phyloP scores from a whole-genome alignment of 805 yeast species.

The Candida hispaniensis region DNA sequence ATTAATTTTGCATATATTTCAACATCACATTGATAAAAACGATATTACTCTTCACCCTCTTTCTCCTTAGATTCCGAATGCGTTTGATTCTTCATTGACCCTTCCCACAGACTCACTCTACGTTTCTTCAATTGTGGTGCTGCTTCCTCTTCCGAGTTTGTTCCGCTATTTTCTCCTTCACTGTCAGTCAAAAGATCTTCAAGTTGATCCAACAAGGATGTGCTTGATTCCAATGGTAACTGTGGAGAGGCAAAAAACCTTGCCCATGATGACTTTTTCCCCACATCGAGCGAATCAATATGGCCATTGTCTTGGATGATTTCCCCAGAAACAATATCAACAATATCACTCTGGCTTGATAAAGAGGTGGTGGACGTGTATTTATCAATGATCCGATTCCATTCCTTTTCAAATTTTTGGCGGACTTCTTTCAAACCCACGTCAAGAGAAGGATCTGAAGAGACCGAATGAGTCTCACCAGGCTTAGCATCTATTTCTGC shows the following conservation, averaged over 20 bases:
- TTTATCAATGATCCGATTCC: constrained; percentile 18
- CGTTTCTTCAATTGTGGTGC: not conserved
- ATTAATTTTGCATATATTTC: too few relatives aligned
- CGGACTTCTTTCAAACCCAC: constrained; percentile 31
- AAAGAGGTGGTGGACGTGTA: constrained; percentile 24
- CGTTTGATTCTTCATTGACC: too few relatives aligned
- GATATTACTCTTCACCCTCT: too few relatives aligned
- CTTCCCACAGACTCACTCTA: constrained; percentile 10
- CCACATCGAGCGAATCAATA: constrained; percentile 35
- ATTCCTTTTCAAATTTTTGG: constrained; percentile 28
- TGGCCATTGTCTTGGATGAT: constrained; percentile 63
- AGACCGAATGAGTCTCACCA: constrained; percentile 8
- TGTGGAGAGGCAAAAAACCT: constrained; percentile 5
- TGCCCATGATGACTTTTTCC: constrained; percentile 16
- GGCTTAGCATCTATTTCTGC: not conserved
- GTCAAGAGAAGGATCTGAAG: constrained; percentile 23
- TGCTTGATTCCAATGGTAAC: not conserved
- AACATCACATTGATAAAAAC: too few relatives aligned
- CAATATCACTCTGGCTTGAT: constrained; percentile 31
- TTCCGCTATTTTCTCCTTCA: not conserved
- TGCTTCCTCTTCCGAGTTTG: not conserved
- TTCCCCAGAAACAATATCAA: constrained; percentile 52
- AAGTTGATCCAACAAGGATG: constrained; percentile 4
- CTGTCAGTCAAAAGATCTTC: constrained; percentile 1
- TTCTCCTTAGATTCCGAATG: too few relatives aligned